These are phyloP conservation scores for Coniella vitis DNA, from an alignment of 2,329 filamentous ascomycete species.

Conservation along the genomic window DNA sequence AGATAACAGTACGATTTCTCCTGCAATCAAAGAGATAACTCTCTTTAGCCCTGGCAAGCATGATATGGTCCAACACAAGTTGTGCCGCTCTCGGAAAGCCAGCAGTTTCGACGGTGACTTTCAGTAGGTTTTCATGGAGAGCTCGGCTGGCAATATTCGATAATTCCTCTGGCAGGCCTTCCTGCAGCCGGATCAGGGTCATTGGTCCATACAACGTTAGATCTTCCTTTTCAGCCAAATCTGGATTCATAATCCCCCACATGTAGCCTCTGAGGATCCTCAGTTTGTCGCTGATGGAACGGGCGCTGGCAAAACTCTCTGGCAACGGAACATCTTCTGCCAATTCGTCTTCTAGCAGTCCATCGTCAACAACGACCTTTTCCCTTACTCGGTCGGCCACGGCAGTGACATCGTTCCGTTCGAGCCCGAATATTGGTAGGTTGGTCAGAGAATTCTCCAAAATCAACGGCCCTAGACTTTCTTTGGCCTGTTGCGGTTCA, in stretches of 20 bases:
- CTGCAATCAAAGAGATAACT: slow-evolving; percentile 58
- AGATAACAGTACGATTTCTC: slow-evolving; percentile 59
- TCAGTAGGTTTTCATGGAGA: slow-evolving; percentile 49
- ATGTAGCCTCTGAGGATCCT: slow-evolving; percentile 34
- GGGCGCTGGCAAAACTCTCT: slow-evolving; percentile 33
- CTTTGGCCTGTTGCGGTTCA: slow-evolving; percentile 44
- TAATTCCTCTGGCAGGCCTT: slow-evolving; percentile 3
- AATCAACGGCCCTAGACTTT: slow-evolving; percentile 48
- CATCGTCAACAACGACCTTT: slow-evolving; percentile 26
- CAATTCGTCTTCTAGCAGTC: slow-evolving; percentile 30
- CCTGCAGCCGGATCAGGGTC: background rate
- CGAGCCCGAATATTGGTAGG: slow-evolving; percentile 49
- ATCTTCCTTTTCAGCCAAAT: slow-evolving; percentile 18
- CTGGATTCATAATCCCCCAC: slow-evolving; percentile 1
- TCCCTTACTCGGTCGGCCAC: slow-evolving; percentile 36
- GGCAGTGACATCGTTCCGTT: slow-evolving; percentile 36
- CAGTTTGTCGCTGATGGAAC: slow-evolving; percentile 43
- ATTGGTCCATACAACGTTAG: slow-evolving; percentile 22
- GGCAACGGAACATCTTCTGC: slow-evolving; percentile 31
- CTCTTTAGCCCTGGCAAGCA: slow-evolving; percentile 54
- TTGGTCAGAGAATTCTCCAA: slow-evolving; percentile 47
- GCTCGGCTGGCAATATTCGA: slow-evolving; percentile 41
- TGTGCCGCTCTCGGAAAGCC: slow-evolving; percentile 46
- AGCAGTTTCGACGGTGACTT: slow-evolving; percentile 35
- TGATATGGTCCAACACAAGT: slow-evolving; percentile 47